These are phyloP conservation scores for Eucalyptus marginata DNA, from an alignment of 345 rosid genomes.

Conservation along the genomic window DNA sequence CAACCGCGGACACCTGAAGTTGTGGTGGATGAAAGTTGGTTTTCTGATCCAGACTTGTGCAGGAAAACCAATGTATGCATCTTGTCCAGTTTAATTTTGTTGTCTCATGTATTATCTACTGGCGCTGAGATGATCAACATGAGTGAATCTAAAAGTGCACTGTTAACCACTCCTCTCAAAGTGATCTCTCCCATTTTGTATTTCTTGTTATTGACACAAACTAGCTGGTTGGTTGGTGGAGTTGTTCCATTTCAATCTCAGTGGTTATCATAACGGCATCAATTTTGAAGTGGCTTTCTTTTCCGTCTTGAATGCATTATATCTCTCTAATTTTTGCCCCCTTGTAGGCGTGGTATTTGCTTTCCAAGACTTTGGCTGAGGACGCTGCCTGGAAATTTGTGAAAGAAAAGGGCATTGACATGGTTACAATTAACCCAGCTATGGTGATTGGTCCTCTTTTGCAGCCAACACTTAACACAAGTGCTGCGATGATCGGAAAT, in stretches of 20 bases:
- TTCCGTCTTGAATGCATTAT: neutral
- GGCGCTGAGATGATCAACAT: neutral
- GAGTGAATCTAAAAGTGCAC: neutral
- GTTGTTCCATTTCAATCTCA: neutral
- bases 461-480: conserved; percentile 87
- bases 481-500: conserved; percentile 74
- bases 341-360: conserved; percentile 67
- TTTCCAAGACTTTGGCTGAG: conserved; percentile 89
- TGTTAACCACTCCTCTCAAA: neutral
- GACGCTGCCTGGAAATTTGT: conserved; percentile 87
- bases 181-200: neutral
- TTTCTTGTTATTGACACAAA: neutral
- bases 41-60: conserved; percentile 44
- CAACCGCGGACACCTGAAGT: conserved; percentile 72
- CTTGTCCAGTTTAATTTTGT: neutral
- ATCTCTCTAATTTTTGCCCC: neutral
- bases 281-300: neutral
- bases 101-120: neutral
- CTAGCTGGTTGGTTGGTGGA: neutral
- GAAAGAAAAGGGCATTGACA: conserved; percentile 58
- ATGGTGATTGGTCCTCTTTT: conserved; percentile 93
- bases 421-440: conserved; percentile 75
- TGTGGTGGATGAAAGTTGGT: conserved; percentile 78
- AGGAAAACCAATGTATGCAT: conserved; percentile 33
- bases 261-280: neutral